Base-by-base conservation (phyloP, 257 asterid genomes). In the Cordia subcordata region DNA sequence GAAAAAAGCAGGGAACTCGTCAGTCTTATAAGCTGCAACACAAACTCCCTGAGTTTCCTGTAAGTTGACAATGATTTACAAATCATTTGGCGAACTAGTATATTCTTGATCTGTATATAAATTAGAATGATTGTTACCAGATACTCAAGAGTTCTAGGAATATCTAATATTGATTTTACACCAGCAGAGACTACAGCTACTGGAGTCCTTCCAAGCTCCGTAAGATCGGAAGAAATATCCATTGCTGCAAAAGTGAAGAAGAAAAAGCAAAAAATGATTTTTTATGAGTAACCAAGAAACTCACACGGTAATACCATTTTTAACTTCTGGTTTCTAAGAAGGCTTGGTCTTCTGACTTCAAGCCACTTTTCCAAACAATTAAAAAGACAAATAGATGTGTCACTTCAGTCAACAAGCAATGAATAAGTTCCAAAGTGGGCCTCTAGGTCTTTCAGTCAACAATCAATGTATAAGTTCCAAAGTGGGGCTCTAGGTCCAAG, bases 11-110 rank as follows among this genome's bases (percentile, higher is more conserved):
- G 99, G 99, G 71, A 93, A 85, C 66, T 89, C 96, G 16, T 75
- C 64, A 11, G 99, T 82, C 76, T 73, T 78, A 70, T 93, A 93
- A 45, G 95, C 94, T 39, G 90, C 90, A 70, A 82, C 95, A 78
- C 96, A 84, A 62, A 88, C 96, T 75, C 96, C 95, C 64, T 88
- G 94, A 53, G 99, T 93, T 83, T 93, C 99, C 99, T 92, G 81
- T 44, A 76, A 69, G 13, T 58, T 49, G 64, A 53, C 23, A 64
- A 56, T 60, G 52, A 57, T 16, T 56, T 55, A 44, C 44, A 53
- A 53, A 22, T 14, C 17, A 10, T 53, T 53, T 13, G 38, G 20
- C 39, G 0, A 14, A 22, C 15, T 21, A 11, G 21, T 13, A 15
- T 23, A 53, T 53, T 9, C 3, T 11, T 21, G 1, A 11, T 53